A percentile compares a stretch with the other conserved stretches of the same genome.
phyloP scores from a whole-genome alignment of 805 yeast genomes.

The Candida sakaeoensis region DNA sequence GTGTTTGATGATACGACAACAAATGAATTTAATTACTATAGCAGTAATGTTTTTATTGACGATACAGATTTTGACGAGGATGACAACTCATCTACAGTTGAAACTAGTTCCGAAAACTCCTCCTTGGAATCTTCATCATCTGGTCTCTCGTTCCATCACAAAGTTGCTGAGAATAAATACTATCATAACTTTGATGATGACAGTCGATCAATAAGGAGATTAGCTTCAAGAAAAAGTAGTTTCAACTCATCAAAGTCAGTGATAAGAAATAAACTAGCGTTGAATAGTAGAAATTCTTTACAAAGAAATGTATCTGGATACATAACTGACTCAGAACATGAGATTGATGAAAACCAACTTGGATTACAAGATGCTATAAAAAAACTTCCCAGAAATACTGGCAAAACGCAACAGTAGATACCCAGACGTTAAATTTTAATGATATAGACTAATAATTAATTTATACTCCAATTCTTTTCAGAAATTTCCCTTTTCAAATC shows the following conservation, averaged over 20 bases:
- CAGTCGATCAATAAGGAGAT: slow-evolving; percentile 4
- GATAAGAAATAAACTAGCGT: slow-evolving; percentile 14
- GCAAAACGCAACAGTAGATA: too few species aligned
- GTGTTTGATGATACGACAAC: neutral
- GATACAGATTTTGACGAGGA: slow-evolving; percentile 1
- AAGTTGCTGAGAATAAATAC: slow-evolving; percentile 8
- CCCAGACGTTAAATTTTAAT: too few species aligned
- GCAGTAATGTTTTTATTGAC: neutral
- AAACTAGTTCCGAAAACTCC: neutral
- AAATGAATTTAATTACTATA: slow-evolving; percentile 1
- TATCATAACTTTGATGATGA: slow-evolving; percentile 7
- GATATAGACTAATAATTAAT: too few species aligned
- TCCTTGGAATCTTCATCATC: neutral
- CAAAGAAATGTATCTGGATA: slow-evolving; percentile 13
- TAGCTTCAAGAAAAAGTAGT: slow-evolving; percentile 5
- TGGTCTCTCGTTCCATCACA: slow-evolving; percentile 10
- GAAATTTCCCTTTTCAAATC: too few species aligned
- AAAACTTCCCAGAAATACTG: neutral
- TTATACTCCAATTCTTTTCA: too few species aligned
- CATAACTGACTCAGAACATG: slow-evolving; percentile 12
- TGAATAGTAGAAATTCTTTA: slow-evolving; percentile 9
- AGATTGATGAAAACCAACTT: slow-evolving; percentile 10
- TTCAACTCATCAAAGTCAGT: slow-evolving; percentile 15
- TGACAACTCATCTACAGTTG: neutral
- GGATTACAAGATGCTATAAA: neutral